A percentile compares a stretch with the other conserved stretches of the same genome.
Evolutionary conservation across 2,329 filamentous ascomycete genomes (phyloP).

Genomic region (Biscogniauxia marginata): DNA sequence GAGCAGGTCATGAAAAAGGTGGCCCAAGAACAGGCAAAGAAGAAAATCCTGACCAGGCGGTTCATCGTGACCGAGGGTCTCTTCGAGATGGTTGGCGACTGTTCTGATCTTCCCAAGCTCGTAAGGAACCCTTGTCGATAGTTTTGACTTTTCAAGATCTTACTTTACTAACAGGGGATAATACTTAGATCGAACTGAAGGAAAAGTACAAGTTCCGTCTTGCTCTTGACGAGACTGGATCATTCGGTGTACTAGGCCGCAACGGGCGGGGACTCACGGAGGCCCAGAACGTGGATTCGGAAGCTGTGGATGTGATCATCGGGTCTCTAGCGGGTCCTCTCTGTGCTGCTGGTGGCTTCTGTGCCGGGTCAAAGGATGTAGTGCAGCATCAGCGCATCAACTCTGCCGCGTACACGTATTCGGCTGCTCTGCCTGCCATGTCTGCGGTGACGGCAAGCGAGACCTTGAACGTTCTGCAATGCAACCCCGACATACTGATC

Average conservation of each 20-base stretch:
- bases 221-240: constrained; percentile 96
- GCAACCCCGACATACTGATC: constrained; percentile 76
- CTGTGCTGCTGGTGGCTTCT: constrained; percentile 93
- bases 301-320: constrained; percentile 95
- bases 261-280: constrained; percentile 92
- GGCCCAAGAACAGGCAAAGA: constrained; percentile 78
- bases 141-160: not conserved
- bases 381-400: constrained; percentile 96
- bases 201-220: constrained; percentile 97
- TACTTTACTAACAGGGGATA: constrained; percentile 7
- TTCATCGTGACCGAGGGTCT: constrained; percentile 96
- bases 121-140: constrained; percentile 45
- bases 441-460: constrained; percentile 94
- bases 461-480: constrained; percentile 81
- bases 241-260: constrained; percentile 88
- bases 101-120: constrained; percentile 79
- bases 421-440: constrained; percentile 89
- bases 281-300: constrained; percentile 91
- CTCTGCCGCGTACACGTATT: constrained; percentile 91
- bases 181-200: constrained; percentile 76
- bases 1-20: constrained; percentile 83
- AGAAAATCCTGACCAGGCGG: constrained; percentile 83
- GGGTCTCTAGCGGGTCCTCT: constrained; percentile 88
- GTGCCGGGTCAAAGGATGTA: constrained; percentile 85
- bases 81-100: constrained; percentile 88